Conservation (phyloP, 1,139 yeast genomes). For the Yamadazyma spencermartinsiae region DNA sequence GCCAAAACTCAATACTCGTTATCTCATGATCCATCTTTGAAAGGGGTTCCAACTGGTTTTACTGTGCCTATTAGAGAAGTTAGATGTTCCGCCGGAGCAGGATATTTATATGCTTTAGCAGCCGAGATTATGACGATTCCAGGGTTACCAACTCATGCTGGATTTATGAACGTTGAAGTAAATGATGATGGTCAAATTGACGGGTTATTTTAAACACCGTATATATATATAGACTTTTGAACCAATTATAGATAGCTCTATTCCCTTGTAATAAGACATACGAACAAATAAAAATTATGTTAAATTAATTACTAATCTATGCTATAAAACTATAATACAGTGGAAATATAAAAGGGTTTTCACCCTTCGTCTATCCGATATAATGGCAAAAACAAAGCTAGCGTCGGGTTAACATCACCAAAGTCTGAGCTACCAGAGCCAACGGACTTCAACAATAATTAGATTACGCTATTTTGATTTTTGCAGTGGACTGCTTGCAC, state of each 20-base stretch:
- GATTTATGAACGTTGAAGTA: slow-evolving; percentile 82
- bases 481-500: not conserved
- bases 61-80: slow-evolving; percentile 79
- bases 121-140: slow-evolving; percentile 86
- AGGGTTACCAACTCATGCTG: slow-evolving; percentile 79
- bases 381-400: too few relatives aligned
- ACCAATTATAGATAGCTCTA: not conserved
- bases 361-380: not conserved
- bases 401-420: not conserved
- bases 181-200: slow-evolving; percentile 78
- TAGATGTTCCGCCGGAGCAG: slow-evolving; percentile 81
- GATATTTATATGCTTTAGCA: slow-evolving; percentile 78
- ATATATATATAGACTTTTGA: not conserved
- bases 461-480: not conserved
- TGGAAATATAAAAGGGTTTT: too few relatives aligned
- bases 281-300: not conserved
- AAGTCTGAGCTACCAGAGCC: slow-evolving; percentile 1
- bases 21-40: slow-evolving; percentile 77
- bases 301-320: slow-evolving; percentile 1
- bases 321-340: slow-evolving; percentile 2
- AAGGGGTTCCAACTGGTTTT: slow-evolving; percentile 80
- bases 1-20: slow-evolving; percentile 84
- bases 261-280: not conserved
- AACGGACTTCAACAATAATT: not conserved
- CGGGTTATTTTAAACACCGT: slow-evolving; percentile 57